A percentile compares a stretch with the other conserved stretches of the same genome.
Conservation (phyloP, 177 flowering plant genomes). For the Vitis hybrid region DNA sequence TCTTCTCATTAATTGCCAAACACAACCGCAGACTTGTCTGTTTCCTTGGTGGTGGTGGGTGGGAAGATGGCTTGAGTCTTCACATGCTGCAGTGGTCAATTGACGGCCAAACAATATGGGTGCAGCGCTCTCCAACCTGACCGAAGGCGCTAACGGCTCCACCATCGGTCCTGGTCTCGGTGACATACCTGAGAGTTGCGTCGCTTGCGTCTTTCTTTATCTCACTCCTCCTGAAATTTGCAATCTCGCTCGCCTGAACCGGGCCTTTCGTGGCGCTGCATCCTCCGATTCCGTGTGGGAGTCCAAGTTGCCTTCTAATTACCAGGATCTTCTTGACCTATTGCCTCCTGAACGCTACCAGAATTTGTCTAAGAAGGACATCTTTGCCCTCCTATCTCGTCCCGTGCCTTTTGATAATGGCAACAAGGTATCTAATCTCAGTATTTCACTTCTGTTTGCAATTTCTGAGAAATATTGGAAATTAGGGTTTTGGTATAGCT, state of each 20-base stretch:
- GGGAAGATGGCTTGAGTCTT: no score
- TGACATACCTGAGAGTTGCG: constrained; percentile 97
- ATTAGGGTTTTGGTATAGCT: constrained; percentile 9
- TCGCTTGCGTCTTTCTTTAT: constrained; percentile 87
- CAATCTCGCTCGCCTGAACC: constrained; percentile 85
- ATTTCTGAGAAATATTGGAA: neutral
- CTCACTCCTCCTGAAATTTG: constrained; percentile 98
- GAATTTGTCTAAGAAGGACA: constrained; percentile 63
- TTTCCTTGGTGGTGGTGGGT: no score
- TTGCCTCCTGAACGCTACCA: constrained; percentile 43
- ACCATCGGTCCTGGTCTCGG: constrained; percentile 73
- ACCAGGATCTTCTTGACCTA: constrained; percentile 60
- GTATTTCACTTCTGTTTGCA: neutral
- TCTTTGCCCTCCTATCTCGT: constrained; percentile 83
- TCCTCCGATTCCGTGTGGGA: constrained; percentile 98
- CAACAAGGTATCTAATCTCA: constrained; percentile 51
- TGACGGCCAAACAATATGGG: constrained; percentile 48
- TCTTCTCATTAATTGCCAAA: no score
- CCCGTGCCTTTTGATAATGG: constrained; percentile 72
- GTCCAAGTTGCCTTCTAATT: constrained; percentile 73
- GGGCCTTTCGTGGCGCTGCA: constrained; percentile 95
- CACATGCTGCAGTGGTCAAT: no score
- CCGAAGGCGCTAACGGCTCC: constrained; percentile 58
- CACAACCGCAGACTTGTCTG: no score
- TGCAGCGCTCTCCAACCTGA: constrained; percentile 68